phyloP scores from a whole-genome alignment of 2,329 filamentous ascomycete genomes.

The Colletotrichum sublineola region DNA sequence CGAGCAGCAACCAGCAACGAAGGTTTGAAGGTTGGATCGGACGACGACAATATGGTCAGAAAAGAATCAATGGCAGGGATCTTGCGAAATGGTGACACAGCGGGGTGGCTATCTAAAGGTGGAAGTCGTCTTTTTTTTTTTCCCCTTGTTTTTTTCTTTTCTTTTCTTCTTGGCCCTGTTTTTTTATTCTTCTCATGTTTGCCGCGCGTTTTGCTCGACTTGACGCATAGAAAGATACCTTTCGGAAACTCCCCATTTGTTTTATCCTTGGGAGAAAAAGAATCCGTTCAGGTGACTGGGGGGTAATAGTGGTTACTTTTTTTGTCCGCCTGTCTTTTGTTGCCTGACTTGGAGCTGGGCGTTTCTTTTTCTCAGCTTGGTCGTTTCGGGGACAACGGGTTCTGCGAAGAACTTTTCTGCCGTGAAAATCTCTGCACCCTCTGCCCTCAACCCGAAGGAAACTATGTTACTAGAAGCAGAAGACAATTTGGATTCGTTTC shows the following conservation, averaged over 20 bases:
- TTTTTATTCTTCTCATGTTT: background rate
- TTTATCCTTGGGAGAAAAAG: background rate
- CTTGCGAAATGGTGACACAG: slow-evolving; percentile 35
- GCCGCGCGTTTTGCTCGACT: slow-evolving; percentile 9
- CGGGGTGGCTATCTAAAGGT: slow-evolving; percentile 16
- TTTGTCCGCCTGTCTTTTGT: slow-evolving; percentile 12
- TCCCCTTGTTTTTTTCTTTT: background rate
- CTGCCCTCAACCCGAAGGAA: background rate
- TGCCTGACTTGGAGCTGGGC: background rate
- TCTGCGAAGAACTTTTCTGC: slow-evolving; percentile 10
- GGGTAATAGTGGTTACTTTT: slow-evolving; percentile 18
- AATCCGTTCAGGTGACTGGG: background rate
- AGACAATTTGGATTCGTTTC: slow-evolving; percentile 12
- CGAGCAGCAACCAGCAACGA: slow-evolving; percentile 8
- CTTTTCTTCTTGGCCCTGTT: background rate
- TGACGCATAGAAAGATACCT: slow-evolving; percentile 36
- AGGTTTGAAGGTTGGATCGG: slow-evolving; percentile 19
- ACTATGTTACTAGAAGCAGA: slow-evolving; percentile 9
- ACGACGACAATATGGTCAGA: background rate
- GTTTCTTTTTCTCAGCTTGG: slow-evolving; percentile 30
- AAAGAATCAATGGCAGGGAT: slow-evolving; percentile 11
- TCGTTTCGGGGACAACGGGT: slow-evolving; percentile 22
- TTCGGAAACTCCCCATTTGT: slow-evolving; percentile 4
- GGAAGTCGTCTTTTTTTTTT: background rate
- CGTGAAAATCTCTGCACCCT: background rate